Evolutionary conservation across 305 asterid species (phyloP).

Genomic region (Fraxinus velutina): DNA sequence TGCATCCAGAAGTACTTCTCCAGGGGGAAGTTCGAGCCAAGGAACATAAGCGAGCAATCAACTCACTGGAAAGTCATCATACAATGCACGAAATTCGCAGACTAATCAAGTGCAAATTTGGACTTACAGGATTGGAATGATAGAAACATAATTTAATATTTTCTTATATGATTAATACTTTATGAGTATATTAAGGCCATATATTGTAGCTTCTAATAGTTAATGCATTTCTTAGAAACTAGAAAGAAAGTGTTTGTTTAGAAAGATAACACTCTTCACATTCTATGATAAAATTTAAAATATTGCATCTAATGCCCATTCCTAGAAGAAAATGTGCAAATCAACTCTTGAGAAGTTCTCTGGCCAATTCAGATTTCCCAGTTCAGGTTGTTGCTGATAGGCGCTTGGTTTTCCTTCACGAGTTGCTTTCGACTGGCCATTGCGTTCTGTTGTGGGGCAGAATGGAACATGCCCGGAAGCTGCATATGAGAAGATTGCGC

Average conservation of each 20-base stretch:
- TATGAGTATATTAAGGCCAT: neutral
- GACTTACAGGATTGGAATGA: neutral
- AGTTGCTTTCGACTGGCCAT: neutral
- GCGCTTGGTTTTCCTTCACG: neutral
- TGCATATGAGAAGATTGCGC: neutral
- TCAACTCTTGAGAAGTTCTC: slow-evolving; percentile 31
- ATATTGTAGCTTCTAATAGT: neutral
- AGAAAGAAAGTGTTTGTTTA: neutral
- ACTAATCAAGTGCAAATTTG: neutral
- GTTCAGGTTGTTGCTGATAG: neutral
- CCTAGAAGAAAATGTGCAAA: neutral
- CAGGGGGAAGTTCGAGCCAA: neutral
- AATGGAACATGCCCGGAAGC: neutral
- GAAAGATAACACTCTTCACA: slow-evolving; percentile 30
- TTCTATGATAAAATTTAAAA: slow-evolving; percentile 28
- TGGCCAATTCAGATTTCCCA: neutral
- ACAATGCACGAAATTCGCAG: neutral
- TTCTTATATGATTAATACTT: too few species aligned
- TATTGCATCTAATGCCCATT: slow-evolving; percentile 29
- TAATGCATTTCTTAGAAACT: neutral
- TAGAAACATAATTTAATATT: neutral
- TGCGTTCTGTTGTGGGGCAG: neutral
- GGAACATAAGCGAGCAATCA: neutral
- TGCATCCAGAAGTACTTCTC: neutral
- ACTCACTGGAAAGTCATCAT: neutral